Evolutionary conservation across 495 filamentous ascomycete species (phyloP).

Genomic region (Xeromyces bisporus): DNA sequence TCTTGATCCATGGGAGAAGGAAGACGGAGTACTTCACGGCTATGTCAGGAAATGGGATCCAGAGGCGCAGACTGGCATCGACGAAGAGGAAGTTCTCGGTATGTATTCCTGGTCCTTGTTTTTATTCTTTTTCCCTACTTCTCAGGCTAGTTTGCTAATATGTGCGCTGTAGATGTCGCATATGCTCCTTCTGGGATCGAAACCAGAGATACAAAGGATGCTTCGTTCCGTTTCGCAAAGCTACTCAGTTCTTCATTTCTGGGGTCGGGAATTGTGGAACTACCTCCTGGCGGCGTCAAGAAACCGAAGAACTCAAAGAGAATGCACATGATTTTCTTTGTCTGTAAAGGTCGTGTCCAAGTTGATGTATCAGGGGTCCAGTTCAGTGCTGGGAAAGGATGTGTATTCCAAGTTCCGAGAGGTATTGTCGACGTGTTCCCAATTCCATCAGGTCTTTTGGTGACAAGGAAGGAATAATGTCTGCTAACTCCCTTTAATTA

Average conservation of each 20-base stretch:
- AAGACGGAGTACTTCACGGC: conserved; percentile 40
- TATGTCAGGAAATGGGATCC: conserved; percentile 40
- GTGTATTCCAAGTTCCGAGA: conserved; percentile 84
- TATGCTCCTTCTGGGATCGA: conserved; percentile 59
- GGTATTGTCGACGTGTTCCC: no score
- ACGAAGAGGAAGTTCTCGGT: conserved; percentile 43
- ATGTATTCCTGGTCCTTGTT: conserved; percentile 6
- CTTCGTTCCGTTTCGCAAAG: conserved; percentile 73
- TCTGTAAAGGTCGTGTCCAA: conserved; percentile 60
- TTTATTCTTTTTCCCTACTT: not conserved
- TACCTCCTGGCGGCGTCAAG: conserved; percentile 69
- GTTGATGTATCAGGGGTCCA: conserved; percentile 55
- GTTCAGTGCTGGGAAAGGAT: conserved; percentile 71
- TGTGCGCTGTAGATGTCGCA: conserved; percentile 40
- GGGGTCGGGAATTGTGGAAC: conserved; percentile 72
- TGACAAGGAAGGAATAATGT: no score
- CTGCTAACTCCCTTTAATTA: no score
- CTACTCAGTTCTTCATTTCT: conserved; percentile 69
- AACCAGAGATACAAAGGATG: conserved; percentile 55
- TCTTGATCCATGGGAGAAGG: conserved; percentile 42
- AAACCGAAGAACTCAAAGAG: conserved; percentile 74
- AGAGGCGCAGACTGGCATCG: conserved; percentile 29
- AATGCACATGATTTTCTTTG: conserved; percentile 93
- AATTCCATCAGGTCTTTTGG: no score
- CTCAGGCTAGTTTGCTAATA: conserved; percentile 8